Evolutionary conservation across 176 grass and related monocot species (phyloP).

Genomic region (Phyllostachys edulis): DNA sequence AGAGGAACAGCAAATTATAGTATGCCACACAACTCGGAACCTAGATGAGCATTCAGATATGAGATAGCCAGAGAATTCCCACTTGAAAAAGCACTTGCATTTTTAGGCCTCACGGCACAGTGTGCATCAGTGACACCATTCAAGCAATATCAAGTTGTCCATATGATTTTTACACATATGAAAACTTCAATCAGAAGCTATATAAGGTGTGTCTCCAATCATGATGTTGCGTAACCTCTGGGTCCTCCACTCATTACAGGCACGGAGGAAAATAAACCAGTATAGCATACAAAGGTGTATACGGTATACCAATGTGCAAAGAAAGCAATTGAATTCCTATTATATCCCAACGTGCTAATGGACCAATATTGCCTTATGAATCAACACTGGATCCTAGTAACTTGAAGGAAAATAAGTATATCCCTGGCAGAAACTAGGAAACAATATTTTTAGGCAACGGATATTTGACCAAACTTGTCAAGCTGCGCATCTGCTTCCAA

Average conservation of each 20-base stretch:
- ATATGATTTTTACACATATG: not conserved
- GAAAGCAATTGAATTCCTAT: not conserved
- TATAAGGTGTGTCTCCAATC: not conserved
- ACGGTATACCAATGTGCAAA: not conserved
- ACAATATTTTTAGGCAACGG: not conserved
- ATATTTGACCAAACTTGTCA: not conserved
- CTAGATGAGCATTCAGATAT: conserved; percentile 3
- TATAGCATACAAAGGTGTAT: not conserved
- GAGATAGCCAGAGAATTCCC: not conserved
- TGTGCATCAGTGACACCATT: conserved; percentile 7
- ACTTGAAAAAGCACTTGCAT: not conserved
- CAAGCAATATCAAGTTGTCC: not conserved
- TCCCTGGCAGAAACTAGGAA: not conserved
- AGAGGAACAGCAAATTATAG: conserved; percentile 2
- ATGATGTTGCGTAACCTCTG: conserved; percentile 6
- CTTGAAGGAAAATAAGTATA: not conserved
- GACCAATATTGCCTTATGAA: not conserved
- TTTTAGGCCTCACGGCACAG: not conserved
- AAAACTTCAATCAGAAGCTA: conserved; percentile 8
- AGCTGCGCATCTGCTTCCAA: not conserved
- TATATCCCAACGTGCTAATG: not conserved
- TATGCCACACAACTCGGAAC: not conserved
- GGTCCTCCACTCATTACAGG: not conserved
- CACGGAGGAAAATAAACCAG: conserved; percentile 10
- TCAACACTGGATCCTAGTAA: not conserved